Evolutionary conservation across 192 early-diverging fungal genomes (phyloP).

Genomic region (Chytriomyces confervae): DNA sequence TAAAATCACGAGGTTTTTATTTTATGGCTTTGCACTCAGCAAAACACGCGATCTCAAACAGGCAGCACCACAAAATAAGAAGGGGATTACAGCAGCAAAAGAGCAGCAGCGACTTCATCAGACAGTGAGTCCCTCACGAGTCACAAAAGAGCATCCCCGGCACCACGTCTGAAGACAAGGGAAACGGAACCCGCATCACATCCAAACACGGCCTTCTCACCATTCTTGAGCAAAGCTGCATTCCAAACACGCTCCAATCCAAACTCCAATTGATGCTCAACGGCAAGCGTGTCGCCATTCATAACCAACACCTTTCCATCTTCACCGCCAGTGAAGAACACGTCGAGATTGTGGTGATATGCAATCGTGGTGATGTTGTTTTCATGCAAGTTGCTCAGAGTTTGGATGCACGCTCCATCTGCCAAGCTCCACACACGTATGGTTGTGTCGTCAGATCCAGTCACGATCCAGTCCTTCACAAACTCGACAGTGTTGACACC

Average conservation of each 20-base stretch:
- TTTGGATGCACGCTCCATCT: conserved; percentile 88
- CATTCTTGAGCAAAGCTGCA: neutral
- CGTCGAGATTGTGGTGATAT: neutral
- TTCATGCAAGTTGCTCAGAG: conserved; percentile 91
- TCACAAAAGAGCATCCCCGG: no score
- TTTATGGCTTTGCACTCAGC: no score
- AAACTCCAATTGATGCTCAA: neutral
- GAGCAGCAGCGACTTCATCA: no score
- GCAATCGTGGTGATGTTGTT: neutral
- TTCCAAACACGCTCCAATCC: neutral
- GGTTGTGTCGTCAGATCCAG: conserved; percentile 93
- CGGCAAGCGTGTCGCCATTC: neutral
- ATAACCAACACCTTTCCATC: neutral
- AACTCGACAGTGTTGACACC: conserved; percentile 96
- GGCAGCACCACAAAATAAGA: no score
- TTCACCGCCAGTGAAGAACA: neutral
- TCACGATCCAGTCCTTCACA: conserved; percentile 91
- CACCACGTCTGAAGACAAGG: neutral
- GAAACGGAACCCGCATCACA: neutral
- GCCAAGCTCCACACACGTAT: conserved; percentile 97
- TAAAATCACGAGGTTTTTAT: no score
- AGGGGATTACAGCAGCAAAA: no score
- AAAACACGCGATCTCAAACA: no score
- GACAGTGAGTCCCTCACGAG: no score
- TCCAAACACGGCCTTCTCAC: neutral